phyloP scores from a whole-genome alignment of 177 flowering plant genomes.

The Vitis hybrid region DNA sequence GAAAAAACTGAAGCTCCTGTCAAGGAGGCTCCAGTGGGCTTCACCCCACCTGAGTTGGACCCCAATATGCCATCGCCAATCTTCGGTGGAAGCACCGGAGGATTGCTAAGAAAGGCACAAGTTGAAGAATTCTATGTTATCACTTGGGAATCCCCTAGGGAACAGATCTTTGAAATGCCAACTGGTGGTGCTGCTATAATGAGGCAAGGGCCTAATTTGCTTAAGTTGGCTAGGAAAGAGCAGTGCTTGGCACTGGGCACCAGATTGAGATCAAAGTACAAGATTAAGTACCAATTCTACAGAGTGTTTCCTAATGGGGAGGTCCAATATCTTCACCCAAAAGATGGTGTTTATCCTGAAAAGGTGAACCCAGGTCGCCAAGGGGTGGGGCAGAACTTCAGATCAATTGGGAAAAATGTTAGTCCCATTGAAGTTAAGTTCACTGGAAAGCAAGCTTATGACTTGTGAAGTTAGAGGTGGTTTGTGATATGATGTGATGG shows the following conservation, averaged over 20 bases:
- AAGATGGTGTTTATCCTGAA: slow-evolving; percentile 98
- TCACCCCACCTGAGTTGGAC: slow-evolving; percentile 91
- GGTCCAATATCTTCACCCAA: slow-evolving; percentile 95
- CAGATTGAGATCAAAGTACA: slow-evolving; percentile 91
- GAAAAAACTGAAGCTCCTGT: slow-evolving; percentile 26
- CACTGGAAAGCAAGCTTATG: slow-evolving; percentile 90
- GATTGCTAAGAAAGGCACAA: slow-evolving; percentile 85
- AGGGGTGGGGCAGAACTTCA: slow-evolving; percentile 77
- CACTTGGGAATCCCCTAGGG: slow-evolving; percentile 95
- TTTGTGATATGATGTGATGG: no score
- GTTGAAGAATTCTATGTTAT: slow-evolving; percentile 95
- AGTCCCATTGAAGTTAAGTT: slow-evolving; percentile 93
- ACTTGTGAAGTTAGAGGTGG: slow-evolving; percentile 36
- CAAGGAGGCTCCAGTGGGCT: slow-evolving; percentile 77
- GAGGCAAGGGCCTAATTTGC: slow-evolving; percentile 90
- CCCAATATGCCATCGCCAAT: slow-evolving; percentile 95
- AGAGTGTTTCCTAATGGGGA: slow-evolving; percentile 98
- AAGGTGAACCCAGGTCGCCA: slow-evolving; percentile 91
- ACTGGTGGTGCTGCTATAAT: slow-evolving; percentile 98
- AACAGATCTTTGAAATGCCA: slow-evolving; percentile 96
- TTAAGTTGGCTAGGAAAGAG: slow-evolving; percentile 89
- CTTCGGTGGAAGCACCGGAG: slow-evolving; percentile 97
- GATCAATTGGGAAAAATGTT: slow-evolving; percentile 89
- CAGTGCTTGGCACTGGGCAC: slow-evolving; percentile 98
- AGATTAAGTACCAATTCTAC: slow-evolving; percentile 96